phyloP scores from a whole-genome alignment of 2,329 filamentous ascomycete genomes.

The Aspergillus proliferans region DNA sequence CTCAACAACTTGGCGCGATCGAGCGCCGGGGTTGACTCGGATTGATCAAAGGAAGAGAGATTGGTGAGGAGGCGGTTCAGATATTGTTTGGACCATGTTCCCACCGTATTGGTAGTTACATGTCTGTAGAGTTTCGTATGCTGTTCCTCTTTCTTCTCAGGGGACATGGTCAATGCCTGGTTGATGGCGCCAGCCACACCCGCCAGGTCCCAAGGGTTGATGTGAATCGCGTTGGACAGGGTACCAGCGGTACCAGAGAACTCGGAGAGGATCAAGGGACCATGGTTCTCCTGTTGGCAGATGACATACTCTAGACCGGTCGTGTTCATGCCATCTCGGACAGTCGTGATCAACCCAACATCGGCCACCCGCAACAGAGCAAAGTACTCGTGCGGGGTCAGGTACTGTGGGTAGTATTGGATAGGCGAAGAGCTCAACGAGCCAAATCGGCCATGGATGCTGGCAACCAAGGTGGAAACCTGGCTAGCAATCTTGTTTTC shows the following conservation, averaged over 20 bases:
- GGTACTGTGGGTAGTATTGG: conserved; percentile 90
- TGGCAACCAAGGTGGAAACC: conserved; percentile 82
- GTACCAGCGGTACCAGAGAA: conserved; percentile 92
- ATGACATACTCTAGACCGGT: conserved; percentile 92
- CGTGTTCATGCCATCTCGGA: conserved; percentile 96
- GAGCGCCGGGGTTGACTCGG: conserved; percentile 71
- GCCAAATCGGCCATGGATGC: conserved; percentile 86
- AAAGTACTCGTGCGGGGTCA: conserved; percentile 86
- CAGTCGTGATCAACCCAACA: conserved; percentile 89
- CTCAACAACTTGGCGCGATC: conserved; percentile 66
- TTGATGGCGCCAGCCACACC: conserved; percentile 81
- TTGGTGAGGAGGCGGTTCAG: conserved; percentile 74
- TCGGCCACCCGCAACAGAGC: conserved; percentile 85
- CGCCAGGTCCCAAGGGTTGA: conserved; percentile 90
- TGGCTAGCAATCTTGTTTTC: conserved; percentile 79
- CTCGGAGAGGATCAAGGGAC: conserved; percentile 88
- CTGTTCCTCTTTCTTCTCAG: conserved; percentile 59
- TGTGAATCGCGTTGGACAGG: conserved; percentile 79
- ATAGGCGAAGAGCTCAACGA: conserved; percentile 85
- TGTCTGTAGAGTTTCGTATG: conserved; percentile 73
- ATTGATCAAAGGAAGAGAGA: conserved; percentile 67
- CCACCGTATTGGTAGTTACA: conserved; percentile 78
- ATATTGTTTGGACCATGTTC: conserved; percentile 76
- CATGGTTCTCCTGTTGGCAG: conserved; percentile 79
- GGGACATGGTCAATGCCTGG: conserved; percentile 69